Base-by-base conservation (phyloP, 768 basidiomycete genomes). In the Tricholoma matsutake region DNA sequence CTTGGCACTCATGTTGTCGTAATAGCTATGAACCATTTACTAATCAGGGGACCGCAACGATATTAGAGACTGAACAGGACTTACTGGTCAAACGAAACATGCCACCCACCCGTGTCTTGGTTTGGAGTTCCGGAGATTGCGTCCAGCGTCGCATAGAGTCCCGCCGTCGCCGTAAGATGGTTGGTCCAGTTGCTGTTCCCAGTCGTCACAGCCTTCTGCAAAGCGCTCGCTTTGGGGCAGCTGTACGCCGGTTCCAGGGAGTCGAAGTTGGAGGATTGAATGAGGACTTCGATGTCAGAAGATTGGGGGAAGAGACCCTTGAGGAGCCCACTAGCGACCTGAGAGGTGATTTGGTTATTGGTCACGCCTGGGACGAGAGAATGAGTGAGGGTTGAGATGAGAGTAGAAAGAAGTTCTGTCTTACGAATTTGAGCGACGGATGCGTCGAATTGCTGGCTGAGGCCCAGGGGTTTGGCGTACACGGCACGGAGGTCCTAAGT, bases 321-420 rank as follows among this genome's bases (percentile, higher is more conserved):
- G 20, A 81, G 63, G 14, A 82, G 73, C 1, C 78, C 80, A 16
- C 78, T 78, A 16, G 81, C 80, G 1, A 82, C 80, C 72, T 83
- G 80, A 0, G 81, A 83, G 9, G 82, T 83, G 29, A 83, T 81
- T 16, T 74, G 76, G 54, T 83, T 83, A 70, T 81, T 81, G 2
- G 82, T 83, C 4, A 83, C 80, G 4, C 81, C 79, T 81, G 55
- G 6, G 34, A 4, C 7, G 11, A 49, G 22, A 53, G 20, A 32
- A 16, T 7, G 18, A 20, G 37, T 25, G 2, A 47, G 43, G 25
- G 47, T 3, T 14, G 13, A 5, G 47, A 49, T 49, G 3, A 41
- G 45, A 2, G 18, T 45, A 11, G 20, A 53, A 4, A 34, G 28
- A 29, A 41, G 9, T 10, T 53, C 8, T 6, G 8, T 25, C 54